Percentiles rank a stretch among this genome's conserved stretches.
Conservation (phyloP, 305 asterid species). For the Fraxinus latifolia region DNA sequence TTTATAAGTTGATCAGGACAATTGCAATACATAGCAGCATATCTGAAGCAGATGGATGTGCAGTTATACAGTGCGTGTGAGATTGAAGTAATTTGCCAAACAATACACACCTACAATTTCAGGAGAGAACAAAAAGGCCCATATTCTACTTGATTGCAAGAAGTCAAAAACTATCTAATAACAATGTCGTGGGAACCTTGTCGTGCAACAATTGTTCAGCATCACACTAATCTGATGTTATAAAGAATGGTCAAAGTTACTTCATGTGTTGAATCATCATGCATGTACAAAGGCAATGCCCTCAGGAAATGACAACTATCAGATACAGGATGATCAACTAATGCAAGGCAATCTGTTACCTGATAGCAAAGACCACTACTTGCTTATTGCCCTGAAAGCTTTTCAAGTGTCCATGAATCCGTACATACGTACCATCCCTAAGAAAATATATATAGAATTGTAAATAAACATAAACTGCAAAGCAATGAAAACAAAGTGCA, state of each 20-base stretch:
- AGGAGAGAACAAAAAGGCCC: neutral
- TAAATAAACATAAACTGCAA: neutral
- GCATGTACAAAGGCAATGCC: neutral
- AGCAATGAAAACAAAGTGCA: conserved; percentile 5
- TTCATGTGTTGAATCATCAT: neutral
- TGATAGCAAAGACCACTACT: conserved; percentile 62
- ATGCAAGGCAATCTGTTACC: conserved; percentile 38
- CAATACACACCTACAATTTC: neutral
- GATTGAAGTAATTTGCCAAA: neutral
- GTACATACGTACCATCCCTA: conserved; percentile 73
- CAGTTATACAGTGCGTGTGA: neutral
- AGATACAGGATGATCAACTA: neutral
- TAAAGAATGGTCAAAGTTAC: neutral
- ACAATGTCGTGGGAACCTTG: neutral
- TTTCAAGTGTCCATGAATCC: conserved; percentile 74
- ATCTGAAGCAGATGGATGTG: neutral
- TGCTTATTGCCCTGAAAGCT: conserved; percentile 57
- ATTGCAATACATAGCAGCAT: neutral
- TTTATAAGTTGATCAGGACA: neutral
- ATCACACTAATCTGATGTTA: neutral
- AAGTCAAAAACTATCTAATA: neutral
- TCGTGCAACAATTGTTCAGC: neutral
- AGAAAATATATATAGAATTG: neutral
- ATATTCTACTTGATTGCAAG: neutral
- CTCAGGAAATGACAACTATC: neutral